Evolutionary conservation across 2,329 filamentous ascomycete genomes (phyloP), one percentile per base, ranked within the genome.

Genomic region (Uncinocarpus reesii): DNA sequence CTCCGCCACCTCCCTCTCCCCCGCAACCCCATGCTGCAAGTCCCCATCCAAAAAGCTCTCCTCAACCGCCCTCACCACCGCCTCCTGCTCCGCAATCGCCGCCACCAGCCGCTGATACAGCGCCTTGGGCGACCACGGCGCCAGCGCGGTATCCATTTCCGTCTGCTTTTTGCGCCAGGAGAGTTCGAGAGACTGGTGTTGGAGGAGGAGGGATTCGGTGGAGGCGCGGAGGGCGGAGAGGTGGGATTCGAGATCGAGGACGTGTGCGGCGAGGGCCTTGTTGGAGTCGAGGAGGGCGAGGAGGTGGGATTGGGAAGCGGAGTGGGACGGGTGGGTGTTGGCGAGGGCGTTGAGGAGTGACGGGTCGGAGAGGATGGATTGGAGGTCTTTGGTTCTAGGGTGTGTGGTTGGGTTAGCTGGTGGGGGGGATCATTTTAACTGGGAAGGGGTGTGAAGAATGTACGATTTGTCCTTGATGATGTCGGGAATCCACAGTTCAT

Each of bases 121-220:
- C 36, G 85, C 83, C 36, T 86, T 84, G 0, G 90, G 88, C 21
- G 86, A 85, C 69, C 94, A 96, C 1, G 86, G 85, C 29, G 80
- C 79, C 52, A 96, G 71, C 5, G 86, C 87, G 44, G 79, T 75
- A 63, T 96, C 92, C 77, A 95, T 92, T 58, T 92, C 87, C 1
- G 79, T 75, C 65, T 96, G 86, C 65, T 92, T 93, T 56, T 84
- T 79, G 48, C 83, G 80, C 86, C 92, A 96, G 60, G 90, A 83
- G n/a, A 89, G 79, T 68, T 96, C 92, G 13, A 95, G 77, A 1
- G 86, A 85, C 58, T 90, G 85, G 18, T 92, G 79, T 8, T 86
- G 77, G 1, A 96, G 75, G 0, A 96, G 78, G 51, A 89, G 83
- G 2, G 86, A 83, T 61, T 94, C 87, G 0, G 86, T 84, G 1